Conservation (phyloP, 306 rosid species). For the Dicorynia guianensis region DNA sequence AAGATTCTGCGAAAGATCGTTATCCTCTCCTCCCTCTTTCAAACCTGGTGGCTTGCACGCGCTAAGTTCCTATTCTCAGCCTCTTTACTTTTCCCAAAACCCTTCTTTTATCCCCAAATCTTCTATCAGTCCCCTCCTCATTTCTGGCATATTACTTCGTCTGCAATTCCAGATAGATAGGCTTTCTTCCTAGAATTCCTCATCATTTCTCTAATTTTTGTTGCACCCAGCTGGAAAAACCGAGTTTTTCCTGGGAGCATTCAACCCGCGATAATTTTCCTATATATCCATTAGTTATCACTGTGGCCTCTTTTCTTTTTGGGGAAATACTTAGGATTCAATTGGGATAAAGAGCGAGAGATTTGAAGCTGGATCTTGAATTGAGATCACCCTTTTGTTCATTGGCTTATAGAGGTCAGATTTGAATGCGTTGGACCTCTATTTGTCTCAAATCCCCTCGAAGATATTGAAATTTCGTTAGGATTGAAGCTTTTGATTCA, state of each 20-base stretch:
- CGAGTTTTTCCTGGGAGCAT: conserved; percentile 4
- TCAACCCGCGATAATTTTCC: neutral
- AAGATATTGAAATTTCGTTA: neutral
- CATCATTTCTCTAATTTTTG: neutral
- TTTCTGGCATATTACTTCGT: neutral
- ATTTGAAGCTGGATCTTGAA: conserved; percentile 26
- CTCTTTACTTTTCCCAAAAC: conserved; percentile 5
- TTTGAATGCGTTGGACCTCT: conserved; percentile 23
- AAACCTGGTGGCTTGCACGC: conserved; percentile 36
- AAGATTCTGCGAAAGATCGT: conserved; percentile 45
- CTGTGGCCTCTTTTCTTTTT: neutral
- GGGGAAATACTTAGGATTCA: neutral
- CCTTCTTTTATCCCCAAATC: neutral
- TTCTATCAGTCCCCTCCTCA: neutral
- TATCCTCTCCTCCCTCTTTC: conserved; percentile 27
- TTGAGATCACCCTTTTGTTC: neutral
- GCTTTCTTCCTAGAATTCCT: neutral
- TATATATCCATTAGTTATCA: neutral
- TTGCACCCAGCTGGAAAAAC: conserved; percentile 26
- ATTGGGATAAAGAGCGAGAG: neutral
- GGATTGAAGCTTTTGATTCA: conserved; percentile 21
- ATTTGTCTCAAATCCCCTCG: neutral
- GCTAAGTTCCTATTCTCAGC: conserved; percentile 24
- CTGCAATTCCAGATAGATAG: neutral
- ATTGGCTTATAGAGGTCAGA: neutral